Percentiles rank a stretch among this genome's conserved stretches.
Evolutionary conservation across 306 rosid genomes (phyloP).

Genomic region (Nissolia schottii): DNA sequence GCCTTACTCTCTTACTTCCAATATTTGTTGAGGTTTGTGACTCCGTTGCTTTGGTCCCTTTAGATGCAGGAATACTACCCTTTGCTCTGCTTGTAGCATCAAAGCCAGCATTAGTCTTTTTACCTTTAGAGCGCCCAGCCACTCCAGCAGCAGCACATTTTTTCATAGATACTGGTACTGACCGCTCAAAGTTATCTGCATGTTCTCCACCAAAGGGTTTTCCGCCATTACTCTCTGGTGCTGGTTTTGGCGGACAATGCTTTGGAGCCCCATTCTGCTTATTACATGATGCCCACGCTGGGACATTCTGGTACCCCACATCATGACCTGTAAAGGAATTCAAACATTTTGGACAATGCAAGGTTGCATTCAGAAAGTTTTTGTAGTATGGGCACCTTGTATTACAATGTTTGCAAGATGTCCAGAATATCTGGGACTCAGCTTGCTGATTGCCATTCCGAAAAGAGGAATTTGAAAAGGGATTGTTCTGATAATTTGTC

Average conservation of each 20-base stretch:
- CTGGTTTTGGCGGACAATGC: conserved; percentile 8
- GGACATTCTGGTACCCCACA: conserved; percentile 7
- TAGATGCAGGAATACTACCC: conserved; percentile 28
- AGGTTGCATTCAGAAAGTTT: conserved; percentile 8
- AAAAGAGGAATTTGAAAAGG: conserved; percentile 25
- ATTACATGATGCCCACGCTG: conserved; percentile 7
- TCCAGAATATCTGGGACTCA: conserved; percentile 51
- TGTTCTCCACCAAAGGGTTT: background rate
- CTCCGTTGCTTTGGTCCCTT: conserved; percentile 30
- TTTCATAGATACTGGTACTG: conserved; percentile 20
- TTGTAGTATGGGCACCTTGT: conserved; percentile 37
- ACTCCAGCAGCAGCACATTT: conserved; percentile 31
- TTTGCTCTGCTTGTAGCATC: conserved; percentile 14
- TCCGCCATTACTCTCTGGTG: conserved; percentile 11
- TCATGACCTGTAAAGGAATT: conserved; percentile 42
- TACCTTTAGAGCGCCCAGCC: conserved; percentile 20
- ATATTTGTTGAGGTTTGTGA: conserved; percentile 28
- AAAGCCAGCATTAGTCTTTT: conserved; percentile 27
- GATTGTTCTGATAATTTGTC: conserved; percentile 19
- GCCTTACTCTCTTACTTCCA: conserved; percentile 53
- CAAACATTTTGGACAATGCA: conserved; percentile 50
- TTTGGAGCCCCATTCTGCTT: conserved; percentile 25
- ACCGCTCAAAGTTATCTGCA: background rate
- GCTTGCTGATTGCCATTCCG: conserved; percentile 23
- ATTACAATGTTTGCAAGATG: conserved; percentile 52